phyloP scores from a whole-genome alignment of 2,329 filamentous ascomycete species.

The Gnomoniopsis sp. region DNA sequence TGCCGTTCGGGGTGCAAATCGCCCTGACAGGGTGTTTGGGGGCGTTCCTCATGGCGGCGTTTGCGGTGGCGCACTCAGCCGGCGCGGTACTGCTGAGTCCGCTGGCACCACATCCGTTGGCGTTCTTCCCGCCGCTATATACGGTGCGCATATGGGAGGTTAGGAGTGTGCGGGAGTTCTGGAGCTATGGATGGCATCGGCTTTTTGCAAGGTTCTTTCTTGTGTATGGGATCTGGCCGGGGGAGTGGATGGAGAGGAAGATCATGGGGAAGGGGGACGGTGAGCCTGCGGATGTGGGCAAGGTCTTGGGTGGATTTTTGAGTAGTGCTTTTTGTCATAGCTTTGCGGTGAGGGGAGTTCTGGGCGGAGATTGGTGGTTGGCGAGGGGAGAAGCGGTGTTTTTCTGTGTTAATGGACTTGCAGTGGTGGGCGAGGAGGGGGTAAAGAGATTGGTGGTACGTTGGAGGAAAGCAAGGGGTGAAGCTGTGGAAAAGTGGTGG shows the following conservation, averaged over 20 bases:
- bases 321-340: constrained; percentile 38
- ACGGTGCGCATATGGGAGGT: constrained; percentile 38
- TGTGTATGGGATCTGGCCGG: constrained; percentile 42
- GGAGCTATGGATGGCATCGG: constrained; percentile 42
- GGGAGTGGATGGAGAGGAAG: constrained; percentile 38
- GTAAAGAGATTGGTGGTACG: constrained; percentile 20
- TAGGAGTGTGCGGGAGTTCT: constrained; percentile 35
- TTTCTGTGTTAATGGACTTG: constrained; percentile 29
- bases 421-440: constrained; percentile 28
- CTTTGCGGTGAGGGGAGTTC: constrained; percentile 35
- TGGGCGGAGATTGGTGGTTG: constrained; percentile 32
- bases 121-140: constrained; percentile 42
- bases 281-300: constrained; percentile 37
- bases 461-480: constrained; percentile 16
- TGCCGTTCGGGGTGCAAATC: constrained; percentile 31
- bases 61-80: constrained; percentile 37
- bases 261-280: constrained; percentile 30
- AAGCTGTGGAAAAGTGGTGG: constrained; percentile 24
- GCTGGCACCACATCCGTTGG: constrained; percentile 35
- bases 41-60: constrained; percentile 39
- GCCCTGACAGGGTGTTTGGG: constrained; percentile 36
- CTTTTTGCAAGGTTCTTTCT: constrained; percentile 40
- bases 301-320: constrained; percentile 38
- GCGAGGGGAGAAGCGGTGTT: constrained; percentile 30
- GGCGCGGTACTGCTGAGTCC: constrained; percentile 37